Percentiles rank a stretch among this genome's conserved stretches.
Evolutionary conservation across 371 early-diverging fungal genomes (phyloP).

Genomic region (Apophysomyces elegans): DNA sequence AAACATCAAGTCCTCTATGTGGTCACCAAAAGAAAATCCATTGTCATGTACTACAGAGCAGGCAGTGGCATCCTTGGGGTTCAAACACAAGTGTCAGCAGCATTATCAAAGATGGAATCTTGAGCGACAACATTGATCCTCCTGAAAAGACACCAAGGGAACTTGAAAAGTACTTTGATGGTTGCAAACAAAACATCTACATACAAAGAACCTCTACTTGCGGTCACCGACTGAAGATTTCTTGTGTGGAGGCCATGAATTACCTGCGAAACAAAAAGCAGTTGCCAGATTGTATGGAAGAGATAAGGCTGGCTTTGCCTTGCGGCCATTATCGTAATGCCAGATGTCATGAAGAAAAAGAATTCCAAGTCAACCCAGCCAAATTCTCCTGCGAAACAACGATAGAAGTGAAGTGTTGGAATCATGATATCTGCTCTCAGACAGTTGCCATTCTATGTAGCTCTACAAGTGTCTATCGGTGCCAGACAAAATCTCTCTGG

Average conservation of each 20-base stretch:
- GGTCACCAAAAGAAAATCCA: conserved; percentile 1
- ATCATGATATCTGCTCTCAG: neutral
- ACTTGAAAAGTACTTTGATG: neutral
- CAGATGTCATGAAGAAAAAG: neutral
- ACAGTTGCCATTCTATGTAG: neutral
- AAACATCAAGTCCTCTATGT: neutral
- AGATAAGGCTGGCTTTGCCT: neutral
- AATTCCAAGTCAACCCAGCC: neutral
- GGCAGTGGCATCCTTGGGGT: neutral
- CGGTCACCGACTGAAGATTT: neutral
- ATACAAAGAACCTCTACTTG: neutral
- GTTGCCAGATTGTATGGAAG: neutral
- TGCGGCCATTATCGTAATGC: neutral
- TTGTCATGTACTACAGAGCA: neutral
- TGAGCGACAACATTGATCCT: neutral
- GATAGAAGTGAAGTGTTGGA: conserved; percentile 4
- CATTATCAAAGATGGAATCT: neutral
- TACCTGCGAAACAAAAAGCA: neutral
- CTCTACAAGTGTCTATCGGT: neutral
- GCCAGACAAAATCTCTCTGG: neutral
- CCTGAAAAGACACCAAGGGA: neutral
- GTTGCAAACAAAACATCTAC: neutral
- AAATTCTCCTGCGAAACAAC: neutral
- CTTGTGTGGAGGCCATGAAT: neutral
- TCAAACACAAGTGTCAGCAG: neutral